A percentile compares a stretch with the other conserved stretches of the same genome.
phyloP scores from a whole-genome alignment of 2,329 filamentous ascomycete species.

The Microcyclosporella mali region DNA sequence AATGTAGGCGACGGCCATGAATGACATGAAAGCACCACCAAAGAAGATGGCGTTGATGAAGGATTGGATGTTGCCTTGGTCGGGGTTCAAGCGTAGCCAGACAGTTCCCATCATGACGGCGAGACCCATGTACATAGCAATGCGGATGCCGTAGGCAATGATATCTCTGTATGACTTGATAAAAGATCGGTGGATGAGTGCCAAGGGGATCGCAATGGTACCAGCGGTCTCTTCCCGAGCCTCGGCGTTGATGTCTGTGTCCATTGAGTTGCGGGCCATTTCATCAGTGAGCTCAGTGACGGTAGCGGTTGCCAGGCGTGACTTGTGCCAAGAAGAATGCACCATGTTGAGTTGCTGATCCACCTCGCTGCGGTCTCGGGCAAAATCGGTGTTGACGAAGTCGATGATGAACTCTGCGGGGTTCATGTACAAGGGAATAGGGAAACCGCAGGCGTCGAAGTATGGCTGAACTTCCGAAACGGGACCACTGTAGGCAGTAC shows the following conservation, averaged over 20 bases:
- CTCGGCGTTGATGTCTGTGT: constrained; percentile 26
- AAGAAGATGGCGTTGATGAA: constrained; percentile 71
- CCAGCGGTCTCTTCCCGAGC: constrained; percentile 37
- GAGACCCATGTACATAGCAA: constrained; percentile 74
- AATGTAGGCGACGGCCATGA: constrained; percentile 65
- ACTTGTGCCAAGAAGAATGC: constrained; percentile 51
- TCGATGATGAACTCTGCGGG: constrained; percentile 77
- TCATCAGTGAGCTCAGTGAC: constrained; percentile 30
- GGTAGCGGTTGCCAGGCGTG: constrained; percentile 36
- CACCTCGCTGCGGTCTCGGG: constrained; percentile 44
- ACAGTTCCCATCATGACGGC: constrained; percentile 86
- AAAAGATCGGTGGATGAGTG: constrained; percentile 69
- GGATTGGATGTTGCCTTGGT: constrained; percentile 69
- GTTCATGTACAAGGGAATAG: constrained; percentile 65
- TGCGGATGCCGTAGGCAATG: constrained; percentile 73
- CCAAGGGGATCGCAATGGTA: constrained; percentile 48
- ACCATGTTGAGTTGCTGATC: constrained; percentile 48
- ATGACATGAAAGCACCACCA: constrained; percentile 44
- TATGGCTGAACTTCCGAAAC: constrained; percentile 54
- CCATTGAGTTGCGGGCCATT: constrained; percentile 31
- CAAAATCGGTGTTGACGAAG: constrained; percentile 71
- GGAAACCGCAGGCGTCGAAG: constrained; percentile 55
- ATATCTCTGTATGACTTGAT: constrained; percentile 81
- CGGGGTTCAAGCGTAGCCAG: constrained; percentile 64
- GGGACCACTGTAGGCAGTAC: constrained; percentile 66